These are phyloP conservation scores for Penicillium sp. DNA, from an alignment of 2,329 filamentous ascomycete genomes.

Conservation along the genomic window DNA sequence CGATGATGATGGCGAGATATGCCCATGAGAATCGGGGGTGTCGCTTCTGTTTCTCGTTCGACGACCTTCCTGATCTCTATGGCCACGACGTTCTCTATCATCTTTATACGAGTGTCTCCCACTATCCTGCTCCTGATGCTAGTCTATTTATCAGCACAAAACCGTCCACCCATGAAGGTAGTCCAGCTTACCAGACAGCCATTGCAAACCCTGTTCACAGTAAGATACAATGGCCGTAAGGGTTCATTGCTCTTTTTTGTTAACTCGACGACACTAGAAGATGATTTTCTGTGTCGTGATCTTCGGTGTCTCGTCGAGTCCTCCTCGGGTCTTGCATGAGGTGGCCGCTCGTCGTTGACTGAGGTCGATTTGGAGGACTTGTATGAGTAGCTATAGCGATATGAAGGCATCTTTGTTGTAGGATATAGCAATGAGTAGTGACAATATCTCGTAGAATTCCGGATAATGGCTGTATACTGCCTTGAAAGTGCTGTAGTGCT, in stretches of 20 bases:
- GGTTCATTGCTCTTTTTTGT: background rate
- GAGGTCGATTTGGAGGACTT: background rate
- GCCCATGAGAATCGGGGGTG: background rate
- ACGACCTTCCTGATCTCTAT: background rate
- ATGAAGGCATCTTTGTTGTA: slow-evolving; percentile 4
- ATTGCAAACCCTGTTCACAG: slow-evolving; percentile 2
- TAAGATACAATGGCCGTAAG: slow-evolving; percentile 5
- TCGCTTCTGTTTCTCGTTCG: background rate
- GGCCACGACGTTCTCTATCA: background rate
- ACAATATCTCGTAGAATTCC: background rate
- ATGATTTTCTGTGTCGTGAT: slow-evolving; percentile 1
- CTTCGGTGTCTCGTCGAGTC: background rate
- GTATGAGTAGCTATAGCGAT: slow-evolving; percentile 9
- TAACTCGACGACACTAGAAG: background rate
- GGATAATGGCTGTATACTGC: background rate
- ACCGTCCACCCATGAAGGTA: background rate
- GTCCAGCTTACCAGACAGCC: slow-evolving; percentile 2
- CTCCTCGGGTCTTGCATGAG: background rate
- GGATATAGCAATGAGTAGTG: background rate
- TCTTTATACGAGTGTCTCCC: background rate
- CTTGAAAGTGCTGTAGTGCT: background rate
- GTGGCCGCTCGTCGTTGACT: background rate
- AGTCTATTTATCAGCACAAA: background rate
- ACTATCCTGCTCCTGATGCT: background rate
- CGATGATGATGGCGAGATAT: background rate